phyloP scores from a whole-genome alignment of 805 yeast genomes.

The Barnettozyma siamensis region DNA sequence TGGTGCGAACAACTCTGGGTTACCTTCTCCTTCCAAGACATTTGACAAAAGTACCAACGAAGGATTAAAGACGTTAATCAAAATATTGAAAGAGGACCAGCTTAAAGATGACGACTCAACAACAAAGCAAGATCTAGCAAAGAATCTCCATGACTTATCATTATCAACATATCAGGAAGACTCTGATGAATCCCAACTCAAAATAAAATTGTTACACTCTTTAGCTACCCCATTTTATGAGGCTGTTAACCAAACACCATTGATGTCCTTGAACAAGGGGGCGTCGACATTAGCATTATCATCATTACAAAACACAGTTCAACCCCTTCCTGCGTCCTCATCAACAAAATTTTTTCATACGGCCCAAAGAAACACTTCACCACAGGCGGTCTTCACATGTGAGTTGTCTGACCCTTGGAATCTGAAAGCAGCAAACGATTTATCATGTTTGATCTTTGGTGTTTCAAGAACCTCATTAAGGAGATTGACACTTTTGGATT shows the following conservation, averaged over 20 bases:
- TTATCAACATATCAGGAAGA: constrained; percentile 30
- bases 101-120: constrained; percentile 25
- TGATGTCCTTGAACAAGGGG: constrained; percentile 20
- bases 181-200: constrained; percentile 18
- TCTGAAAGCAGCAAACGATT: constrained; percentile 79
- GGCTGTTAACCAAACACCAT: constrained; percentile 22
- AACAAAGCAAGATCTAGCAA: constrained; percentile 34
- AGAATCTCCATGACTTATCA: constrained; percentile 53
- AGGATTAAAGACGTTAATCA: constrained; percentile 41
- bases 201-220: constrained; percentile 49
- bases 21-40: constrained; percentile 7
- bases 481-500: constrained; percentile 62
- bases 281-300: constrained; percentile 29
- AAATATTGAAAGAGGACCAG: constrained; percentile 36
- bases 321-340: constrained; percentile 9
- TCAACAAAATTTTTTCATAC: constrained; percentile 51
- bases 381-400: constrained; percentile 85
- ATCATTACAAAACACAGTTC: constrained; percentile 12
- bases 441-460: constrained; percentile 85
- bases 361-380: constrained; percentile 63
- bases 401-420: constrained; percentile 70
- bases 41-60: constrained; percentile 5
- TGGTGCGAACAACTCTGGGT: background rate
- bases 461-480: constrained; percentile 59
- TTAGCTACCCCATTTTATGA: constrained; percentile 58